Percentiles rank a stretch among this genome's conserved stretches.
Conservation (phyloP, 2,329 filamentous ascomycete genomes). For the Rhynchosporium agropyri region DNA sequence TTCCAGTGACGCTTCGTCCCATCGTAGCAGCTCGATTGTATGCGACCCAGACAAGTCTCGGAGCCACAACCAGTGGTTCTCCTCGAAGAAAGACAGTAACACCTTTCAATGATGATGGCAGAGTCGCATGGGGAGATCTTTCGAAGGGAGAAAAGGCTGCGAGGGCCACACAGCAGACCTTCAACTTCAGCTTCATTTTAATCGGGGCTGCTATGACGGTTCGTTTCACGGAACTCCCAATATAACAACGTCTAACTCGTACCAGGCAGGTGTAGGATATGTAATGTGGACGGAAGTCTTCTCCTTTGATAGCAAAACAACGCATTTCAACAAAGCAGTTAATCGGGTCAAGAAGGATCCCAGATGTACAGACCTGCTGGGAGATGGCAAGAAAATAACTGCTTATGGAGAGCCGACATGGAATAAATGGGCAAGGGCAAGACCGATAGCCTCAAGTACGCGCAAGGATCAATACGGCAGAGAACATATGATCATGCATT, state of each 20-base stretch:
- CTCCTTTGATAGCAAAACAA: constrained; percentile 80
- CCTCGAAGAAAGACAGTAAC: constrained; percentile 68
- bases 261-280: constrained; percentile 73
- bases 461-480: constrained; percentile 74
- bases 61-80: constrained; percentile 38
- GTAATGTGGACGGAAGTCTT: constrained; percentile 83
- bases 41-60: constrained; percentile 57
- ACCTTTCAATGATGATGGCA: constrained; percentile 82
- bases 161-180: constrained; percentile 84
- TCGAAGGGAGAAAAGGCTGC: constrained; percentile 77
- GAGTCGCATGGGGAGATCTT: constrained; percentile 78
- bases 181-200: constrained; percentile 81
- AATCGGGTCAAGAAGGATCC: constrained; percentile 74
- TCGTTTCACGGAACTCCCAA: constrained; percentile 38
- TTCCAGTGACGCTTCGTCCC: constrained; percentile 46
- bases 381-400: constrained; percentile 72
- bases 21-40: constrained; percentile 53
- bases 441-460: constrained; percentile 64
- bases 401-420: constrained; percentile 80
- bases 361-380: constrained; percentile 72
- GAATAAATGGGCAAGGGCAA: constrained; percentile 76
- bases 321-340: constrained; percentile 86
- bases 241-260: constrained; percentile 25
- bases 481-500: constrained; percentile 83
- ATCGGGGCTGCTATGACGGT: constrained; percentile 77